These are phyloP conservation scores for Diaporthe helianthi DNA, from an alignment of 2,329 filamentous ascomycete genomes.

Conservation along the genomic window DNA sequence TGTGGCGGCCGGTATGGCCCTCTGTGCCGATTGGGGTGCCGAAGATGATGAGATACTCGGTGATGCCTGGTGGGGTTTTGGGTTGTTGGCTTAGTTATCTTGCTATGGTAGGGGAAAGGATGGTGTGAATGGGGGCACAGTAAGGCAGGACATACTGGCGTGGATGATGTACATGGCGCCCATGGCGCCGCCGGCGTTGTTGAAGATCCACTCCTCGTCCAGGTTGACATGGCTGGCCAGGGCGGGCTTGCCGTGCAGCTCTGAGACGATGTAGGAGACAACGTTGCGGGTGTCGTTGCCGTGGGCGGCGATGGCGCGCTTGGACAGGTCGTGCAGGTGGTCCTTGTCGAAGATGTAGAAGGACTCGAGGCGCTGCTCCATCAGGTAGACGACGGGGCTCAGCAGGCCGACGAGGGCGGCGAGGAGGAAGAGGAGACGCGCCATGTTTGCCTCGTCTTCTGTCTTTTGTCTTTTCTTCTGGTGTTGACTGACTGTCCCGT, in stretches of 20 bases:
- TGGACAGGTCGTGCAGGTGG: slow-evolving; percentile 72
- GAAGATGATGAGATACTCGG: slow-evolving; percentile 91
- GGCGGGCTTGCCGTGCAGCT: slow-evolving; percentile 65
- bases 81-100: not conserved
- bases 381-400: slow-evolving; percentile 58
- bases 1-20: slow-evolving; percentile 87
- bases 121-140: not conserved
- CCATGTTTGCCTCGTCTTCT: slow-evolving; percentile 14
- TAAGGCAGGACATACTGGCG: slow-evolving; percentile 66
- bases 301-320: slow-evolving; percentile 70
- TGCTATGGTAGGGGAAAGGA: not conserved
- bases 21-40: slow-evolving; percentile 85
- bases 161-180: slow-evolving; percentile 91
- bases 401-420: slow-evolving; percentile 62
- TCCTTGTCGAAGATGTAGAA: slow-evolving; percentile 80
- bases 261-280: slow-evolving; percentile 72
- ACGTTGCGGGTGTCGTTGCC: slow-evolving; percentile 77
- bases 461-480: not conserved
- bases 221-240: slow-evolving; percentile 66
- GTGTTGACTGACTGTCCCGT: too few relatives aligned
- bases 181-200: slow-evolving; percentile 92
- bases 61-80: slow-evolving; percentile 62
- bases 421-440: slow-evolving; percentile 55
- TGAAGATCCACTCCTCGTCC: slow-evolving; percentile 86
- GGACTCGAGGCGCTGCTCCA: slow-evolving; percentile 64